phyloP scores from a whole-genome alignment of 768 basidiomycete species.

The Mycena capillaripes region DNA sequence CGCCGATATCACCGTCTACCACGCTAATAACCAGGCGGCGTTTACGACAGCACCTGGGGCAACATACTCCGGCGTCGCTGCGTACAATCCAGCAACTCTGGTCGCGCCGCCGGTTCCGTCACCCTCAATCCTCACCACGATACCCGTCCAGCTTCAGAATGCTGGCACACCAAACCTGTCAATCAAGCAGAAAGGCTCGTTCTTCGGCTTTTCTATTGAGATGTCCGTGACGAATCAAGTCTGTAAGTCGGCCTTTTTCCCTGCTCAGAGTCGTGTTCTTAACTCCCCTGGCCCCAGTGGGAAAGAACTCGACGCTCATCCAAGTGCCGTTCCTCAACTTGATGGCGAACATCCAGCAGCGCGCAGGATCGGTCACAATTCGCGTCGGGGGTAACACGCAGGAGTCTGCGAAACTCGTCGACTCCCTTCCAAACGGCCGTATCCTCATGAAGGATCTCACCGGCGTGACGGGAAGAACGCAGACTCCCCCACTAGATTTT shows the following conservation, averaged over 20 bases:
- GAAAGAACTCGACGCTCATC: too few species aligned
- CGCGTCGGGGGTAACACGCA: too few species aligned
- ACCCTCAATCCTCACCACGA: conserved; percentile 57
- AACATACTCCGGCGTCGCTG: neutral
- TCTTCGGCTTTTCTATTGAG: conserved; percentile 79
- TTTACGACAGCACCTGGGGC: neutral
- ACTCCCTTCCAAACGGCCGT: conserved; percentile 44
- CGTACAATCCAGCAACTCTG: conserved; percentile 59
- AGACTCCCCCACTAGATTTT: conserved; percentile 76
- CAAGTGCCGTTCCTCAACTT: too few species aligned
- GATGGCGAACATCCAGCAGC: too few species aligned
- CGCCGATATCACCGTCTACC: neutral
- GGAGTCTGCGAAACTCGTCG: too few species aligned
- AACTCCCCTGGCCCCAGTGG: neutral
- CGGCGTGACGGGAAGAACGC: conserved; percentile 48
- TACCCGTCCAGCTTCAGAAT: conserved; percentile 58
- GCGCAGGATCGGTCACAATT: too few species aligned
- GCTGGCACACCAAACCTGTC: conserved; percentile 51
- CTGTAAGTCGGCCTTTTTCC: too few species aligned
- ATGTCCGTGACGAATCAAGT: too few species aligned
- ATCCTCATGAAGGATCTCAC: conserved; percentile 58
- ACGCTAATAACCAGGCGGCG: neutral
- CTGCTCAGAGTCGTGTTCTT: too few species aligned
- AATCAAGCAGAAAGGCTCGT: conserved; percentile 40
- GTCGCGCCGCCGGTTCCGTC: conserved; percentile 63